Evolutionary conservation across 1,139 yeast genomes (phyloP), one percentile per base, ranked within the genome.

Genomic region (Candida tetrigidarum): DNA sequence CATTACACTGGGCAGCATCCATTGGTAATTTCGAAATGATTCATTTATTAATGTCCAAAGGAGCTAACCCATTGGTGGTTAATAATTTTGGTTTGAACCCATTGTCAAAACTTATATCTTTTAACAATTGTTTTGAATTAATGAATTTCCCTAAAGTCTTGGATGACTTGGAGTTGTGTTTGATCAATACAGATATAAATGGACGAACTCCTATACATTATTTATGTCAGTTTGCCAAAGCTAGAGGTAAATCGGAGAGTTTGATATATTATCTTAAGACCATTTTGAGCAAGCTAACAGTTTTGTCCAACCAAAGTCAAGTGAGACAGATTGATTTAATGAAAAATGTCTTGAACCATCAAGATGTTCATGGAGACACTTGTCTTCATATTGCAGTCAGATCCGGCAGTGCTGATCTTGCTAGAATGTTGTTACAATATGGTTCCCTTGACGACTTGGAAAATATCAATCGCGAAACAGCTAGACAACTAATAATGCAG

Each of bases 1-100:
- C 97, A 0, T 77, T 93, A 52, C 98, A 93, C 63, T 93, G 99
- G 99, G 97, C 98, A 0, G 83, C 96, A 9, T 91, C 98, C 0
- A 86, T 93, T 74, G 97, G 97, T 7, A 84, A 87, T 54, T 68
- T 83, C 44, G 80, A 80, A 36, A 77, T 92, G 62, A 81, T 91
- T 42, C 88, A 85, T 53, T 69, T 89, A 16, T 66, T 93, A 20
- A 63, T 91, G 16, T 68, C 80, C 40, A 80, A 83, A 51, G 91
- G 93, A 6, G 96, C 96, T 2, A 86, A 88, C 58, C 85, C 92
- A 4, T 66, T 86, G 36, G 83, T 82, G 10, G 83, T 86, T 16
- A 93, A 91, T 59, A 71, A 78, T 48, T 74, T 78, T 41, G 98
- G 97, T 0, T 83, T 91, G 60, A 92, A 92, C 53, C 89, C 96